These are phyloP conservation scores for Triticum timopheevii DNA, from an alignment of 176 grass and related monocot genomes.

Conservation along the genomic window DNA sequence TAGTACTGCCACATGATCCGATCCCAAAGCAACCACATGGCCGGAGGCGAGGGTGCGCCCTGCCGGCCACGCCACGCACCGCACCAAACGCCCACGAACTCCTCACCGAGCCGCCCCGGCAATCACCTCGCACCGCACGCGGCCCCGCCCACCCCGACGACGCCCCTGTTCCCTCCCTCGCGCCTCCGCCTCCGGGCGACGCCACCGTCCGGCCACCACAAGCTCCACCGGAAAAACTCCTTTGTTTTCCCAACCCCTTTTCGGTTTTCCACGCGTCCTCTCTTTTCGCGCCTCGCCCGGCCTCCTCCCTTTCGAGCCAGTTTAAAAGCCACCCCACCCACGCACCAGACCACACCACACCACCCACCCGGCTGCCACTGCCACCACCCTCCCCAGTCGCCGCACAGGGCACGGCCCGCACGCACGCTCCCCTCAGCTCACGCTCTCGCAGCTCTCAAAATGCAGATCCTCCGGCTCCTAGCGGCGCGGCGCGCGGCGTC, in stretches of 20 bases:
- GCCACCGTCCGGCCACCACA: background rate
- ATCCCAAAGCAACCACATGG: background rate
- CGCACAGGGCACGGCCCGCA: background rate
- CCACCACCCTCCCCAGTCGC: background rate
- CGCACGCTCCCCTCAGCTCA: background rate
- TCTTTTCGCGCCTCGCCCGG: conserved; percentile 14
- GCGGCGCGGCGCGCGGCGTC: background rate
- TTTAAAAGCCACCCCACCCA: conserved; percentile 1
- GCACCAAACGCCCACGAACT: background rate
- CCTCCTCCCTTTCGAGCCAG: background rate
- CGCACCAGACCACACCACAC: background rate
- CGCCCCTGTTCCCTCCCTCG: background rate
- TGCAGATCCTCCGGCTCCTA: conserved; percentile 39
- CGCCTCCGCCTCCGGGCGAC: background rate
- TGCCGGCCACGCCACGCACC: background rate
- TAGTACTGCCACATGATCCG: background rate
- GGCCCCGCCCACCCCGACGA: too few relatives aligned
- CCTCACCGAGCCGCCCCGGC: background rate
- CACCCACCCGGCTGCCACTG: background rate
- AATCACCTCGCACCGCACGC: background rate
- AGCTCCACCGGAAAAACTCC: background rate
- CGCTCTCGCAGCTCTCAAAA: background rate
- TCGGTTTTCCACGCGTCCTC: background rate
- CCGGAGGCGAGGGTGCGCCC: background rate
- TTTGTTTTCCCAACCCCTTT: background rate